These are phyloP conservation scores for Buxus sempervirens DNA, from an alignment of 164 flowering plant species.

Conservation along the genomic window DNA sequence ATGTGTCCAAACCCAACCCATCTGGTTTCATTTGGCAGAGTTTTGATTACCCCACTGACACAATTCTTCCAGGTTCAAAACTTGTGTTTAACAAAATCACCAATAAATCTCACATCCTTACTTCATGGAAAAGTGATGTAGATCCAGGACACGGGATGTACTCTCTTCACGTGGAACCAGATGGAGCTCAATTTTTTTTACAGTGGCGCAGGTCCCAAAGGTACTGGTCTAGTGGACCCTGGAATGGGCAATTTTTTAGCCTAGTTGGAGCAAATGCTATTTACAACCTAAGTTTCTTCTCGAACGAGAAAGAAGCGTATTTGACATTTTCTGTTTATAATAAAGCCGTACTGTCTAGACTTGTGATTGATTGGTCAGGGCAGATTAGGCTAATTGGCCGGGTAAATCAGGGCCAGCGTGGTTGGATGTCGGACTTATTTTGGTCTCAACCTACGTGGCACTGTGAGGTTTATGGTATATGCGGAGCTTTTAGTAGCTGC, in stretches of 20 bases:
- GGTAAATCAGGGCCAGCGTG: background rate
- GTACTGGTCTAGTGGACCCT: too few species aligned
- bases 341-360: background rate
- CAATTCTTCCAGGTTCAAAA: too few species aligned
- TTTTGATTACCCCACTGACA: too few species aligned
- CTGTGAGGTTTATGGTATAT: too few species aligned
- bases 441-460: background rate
- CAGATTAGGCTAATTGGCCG: background rate
- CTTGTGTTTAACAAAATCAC: slow-evolving; percentile 7
- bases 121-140: too few species aligned
- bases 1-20: background rate
- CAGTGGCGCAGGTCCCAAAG: background rate
- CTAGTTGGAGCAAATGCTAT: slow-evolving; percentile 4
- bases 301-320: slow-evolving; percentile 1
- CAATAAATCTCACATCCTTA: too few species aligned
- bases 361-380: slow-evolving; percentile 5
- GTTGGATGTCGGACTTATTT: background rate
- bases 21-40: too few species aligned
- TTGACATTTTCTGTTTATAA: background rate
- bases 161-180: too few species aligned
- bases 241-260: too few species aligned
- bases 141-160: too few species aligned
- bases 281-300: slow-evolving; percentile 2
- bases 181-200: background rate
- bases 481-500: too few species aligned